These are phyloP conservation scores for Zygosaccharomyces bisporus DNA, from an alignment of 805 yeast species.

Conservation along the genomic window DNA sequence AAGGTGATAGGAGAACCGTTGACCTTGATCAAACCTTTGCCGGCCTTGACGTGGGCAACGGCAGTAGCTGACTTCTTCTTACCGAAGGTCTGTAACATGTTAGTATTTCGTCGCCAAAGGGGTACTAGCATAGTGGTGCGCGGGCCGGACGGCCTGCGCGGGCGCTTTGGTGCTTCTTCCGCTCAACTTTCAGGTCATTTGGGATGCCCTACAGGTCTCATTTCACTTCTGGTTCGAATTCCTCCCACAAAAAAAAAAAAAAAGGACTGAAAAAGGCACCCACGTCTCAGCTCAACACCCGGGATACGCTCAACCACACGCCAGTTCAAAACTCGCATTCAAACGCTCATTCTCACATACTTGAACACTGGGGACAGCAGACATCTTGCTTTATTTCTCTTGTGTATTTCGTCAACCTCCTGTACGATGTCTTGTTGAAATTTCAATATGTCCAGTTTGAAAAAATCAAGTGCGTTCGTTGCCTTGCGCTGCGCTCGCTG, in stretches of 20 bases:
- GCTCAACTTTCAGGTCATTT: background rate
- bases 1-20: conserved; percentile 99
- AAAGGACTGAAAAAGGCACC: no score
- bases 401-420: conserved; percentile 19
- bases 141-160: background rate
- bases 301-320: no score
- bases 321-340: background rate
- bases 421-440: conserved; percentile 10
- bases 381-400: conserved; percentile 45
- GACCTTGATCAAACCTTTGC: conserved; percentile 98
- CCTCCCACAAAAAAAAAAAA: no score
- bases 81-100: conserved; percentile 81
- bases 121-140: background rate
- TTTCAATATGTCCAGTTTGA: conserved; percentile 8
- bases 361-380: conserved; percentile 83
- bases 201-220: background rate
- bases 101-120: conserved; percentile 13
- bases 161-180: background rate
- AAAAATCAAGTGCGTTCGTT: conserved; percentile 3
- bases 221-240: background rate
- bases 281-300: no score
- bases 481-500: no score
- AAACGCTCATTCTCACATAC: conserved; percentile 47
- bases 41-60: conserved; percentile 99
- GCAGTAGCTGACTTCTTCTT: conserved; percentile 99